Conservation (phyloP, 1,284 basidiomycete species). For the Cutaneotrichosporon cyanovorans region DNA sequence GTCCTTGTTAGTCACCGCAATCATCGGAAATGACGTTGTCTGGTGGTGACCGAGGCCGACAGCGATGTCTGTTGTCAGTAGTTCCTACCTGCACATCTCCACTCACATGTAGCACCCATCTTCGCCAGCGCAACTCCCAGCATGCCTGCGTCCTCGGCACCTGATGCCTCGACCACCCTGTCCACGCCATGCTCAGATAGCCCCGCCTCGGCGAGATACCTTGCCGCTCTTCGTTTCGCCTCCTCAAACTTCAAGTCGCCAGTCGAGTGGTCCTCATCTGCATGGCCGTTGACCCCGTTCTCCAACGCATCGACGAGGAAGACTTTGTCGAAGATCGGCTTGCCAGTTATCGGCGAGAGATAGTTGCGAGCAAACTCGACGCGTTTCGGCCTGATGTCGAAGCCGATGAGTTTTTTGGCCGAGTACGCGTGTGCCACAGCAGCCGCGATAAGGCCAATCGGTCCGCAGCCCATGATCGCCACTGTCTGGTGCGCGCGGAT, state of each 20-base stretch:
- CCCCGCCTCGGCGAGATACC: conserved; percentile 26
- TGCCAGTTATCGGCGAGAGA: conserved; percentile 35
- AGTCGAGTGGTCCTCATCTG: conserved; percentile 22
- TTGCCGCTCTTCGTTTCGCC: conserved; percentile 27
- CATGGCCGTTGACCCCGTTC: conserved; percentile 4
- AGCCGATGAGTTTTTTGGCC: conserved; percentile 37
- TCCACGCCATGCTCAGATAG: conserved; percentile 51
- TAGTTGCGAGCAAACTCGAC: conserved; percentile 81
- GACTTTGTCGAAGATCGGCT: conserved; percentile 38
- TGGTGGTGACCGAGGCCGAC: conserved; percentile 41
- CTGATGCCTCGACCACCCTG: conserved; percentile 56
- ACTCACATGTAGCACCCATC: conserved; percentile 50
- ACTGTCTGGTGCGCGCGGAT: conserved; percentile 37
- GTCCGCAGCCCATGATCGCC: conserved; percentile 44
- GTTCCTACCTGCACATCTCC: too few species aligned
- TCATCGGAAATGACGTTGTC: conserved; percentile 37
- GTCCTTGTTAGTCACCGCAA: conserved; percentile 57
- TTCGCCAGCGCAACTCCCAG: conserved; percentile 54
- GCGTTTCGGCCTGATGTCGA: conserved; percentile 68
- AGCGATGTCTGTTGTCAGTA: conserved; percentile 28
- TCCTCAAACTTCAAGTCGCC: conserved; percentile 39
- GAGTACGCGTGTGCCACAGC: conserved; percentile 50
- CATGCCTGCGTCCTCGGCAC: conserved; percentile 58
- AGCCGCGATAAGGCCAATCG: conserved; percentile 47
- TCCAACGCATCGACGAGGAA: conserved; percentile 20